phyloP scores from a whole-genome alignment of 2,329 filamentous ascomycete species.

The Calonectria henricotiae region DNA sequence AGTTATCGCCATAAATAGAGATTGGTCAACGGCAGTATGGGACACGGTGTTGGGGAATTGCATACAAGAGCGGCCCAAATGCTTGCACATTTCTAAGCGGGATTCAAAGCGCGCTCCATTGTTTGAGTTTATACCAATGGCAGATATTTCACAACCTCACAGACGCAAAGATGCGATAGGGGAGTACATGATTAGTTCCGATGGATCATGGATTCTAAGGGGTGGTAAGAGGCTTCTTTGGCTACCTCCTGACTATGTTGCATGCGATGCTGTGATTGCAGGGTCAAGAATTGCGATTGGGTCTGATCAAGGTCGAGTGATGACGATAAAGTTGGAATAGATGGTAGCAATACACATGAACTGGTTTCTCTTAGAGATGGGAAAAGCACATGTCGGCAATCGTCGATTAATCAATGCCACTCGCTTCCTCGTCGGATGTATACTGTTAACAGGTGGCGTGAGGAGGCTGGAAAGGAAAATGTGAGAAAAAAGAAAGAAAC shows the following conservation, averaged over 20 bases:
- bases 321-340: conserved; percentile 2
- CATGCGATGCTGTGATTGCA: conserved; percentile 12
- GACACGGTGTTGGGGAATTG: not conserved
- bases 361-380: too few species aligned
- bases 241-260: conserved; percentile 9
- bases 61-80: not conserved
- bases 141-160: not conserved
- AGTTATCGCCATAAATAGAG: conserved; percentile 2
- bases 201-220: conserved; percentile 10
- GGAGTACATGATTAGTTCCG: conserved; percentile 15
- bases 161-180: not conserved
- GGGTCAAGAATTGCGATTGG: conserved; percentile 16
- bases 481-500: too few species aligned
- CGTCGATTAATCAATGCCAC: too few species aligned
- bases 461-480: too few species aligned
- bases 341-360: not conserved
- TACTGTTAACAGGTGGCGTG: too few species aligned
- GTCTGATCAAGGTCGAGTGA: conserved; percentile 2
- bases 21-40: conserved; percentile 12
- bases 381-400: too few species aligned
- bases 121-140: conserved; percentile 8
- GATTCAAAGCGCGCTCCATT: conserved; percentile 14
- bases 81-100: conserved; percentile 1
- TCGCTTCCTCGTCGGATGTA: too few species aligned
- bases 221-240: not conserved